phyloP scores from a whole-genome alignment of 495 filamentous ascomycete genomes.

The Penicillium diatomitis region DNA sequence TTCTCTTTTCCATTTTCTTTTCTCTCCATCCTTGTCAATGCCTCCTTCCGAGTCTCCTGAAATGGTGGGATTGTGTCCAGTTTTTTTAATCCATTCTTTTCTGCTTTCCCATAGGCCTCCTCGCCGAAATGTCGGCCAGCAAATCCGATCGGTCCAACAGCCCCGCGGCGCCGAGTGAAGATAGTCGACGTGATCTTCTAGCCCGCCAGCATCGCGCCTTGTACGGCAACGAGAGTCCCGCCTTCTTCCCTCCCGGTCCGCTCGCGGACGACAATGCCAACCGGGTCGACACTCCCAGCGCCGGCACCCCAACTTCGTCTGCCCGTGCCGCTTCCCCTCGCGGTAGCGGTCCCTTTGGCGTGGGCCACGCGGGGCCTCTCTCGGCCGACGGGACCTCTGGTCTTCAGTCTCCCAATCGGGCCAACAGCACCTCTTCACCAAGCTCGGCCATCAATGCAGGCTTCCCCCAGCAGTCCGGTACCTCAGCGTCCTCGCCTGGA shows the following conservation, averaged over 20 bases:
- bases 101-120: constrained; percentile 50
- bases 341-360: constrained; percentile 53
- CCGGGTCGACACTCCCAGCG: constrained; percentile 49
- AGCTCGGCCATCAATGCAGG: constrained; percentile 54
- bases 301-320: constrained; percentile 45
- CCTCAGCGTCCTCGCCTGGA: constrained; percentile 82
- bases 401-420: constrained; percentile 62
- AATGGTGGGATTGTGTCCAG: background rate
- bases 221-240: constrained; percentile 66
- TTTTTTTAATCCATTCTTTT: constrained; percentile 37
- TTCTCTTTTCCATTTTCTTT: constrained; percentile 23
- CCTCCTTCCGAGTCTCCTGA: too few species aligned
- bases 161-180: constrained; percentile 85
- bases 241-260: constrained; percentile 48
- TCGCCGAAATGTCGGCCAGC: constrained; percentile 71
- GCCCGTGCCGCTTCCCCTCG: constrained; percentile 52
- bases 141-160: constrained; percentile 90
- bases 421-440: constrained; percentile 83
- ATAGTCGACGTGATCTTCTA: constrained; percentile 91
- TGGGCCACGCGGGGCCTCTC: constrained; percentile 33
- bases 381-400: constrained; percentile 31
- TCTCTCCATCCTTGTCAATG: too few species aligned
- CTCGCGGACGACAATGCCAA: constrained; percentile 53
- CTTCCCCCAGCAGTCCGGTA: constrained; percentile 65
- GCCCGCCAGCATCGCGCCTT: constrained; percentile 88